These are phyloP conservation scores for Phytophthora crassamura DNA, from an alignment of 352 stramenopile species.

Conservation along the genomic window DNA sequence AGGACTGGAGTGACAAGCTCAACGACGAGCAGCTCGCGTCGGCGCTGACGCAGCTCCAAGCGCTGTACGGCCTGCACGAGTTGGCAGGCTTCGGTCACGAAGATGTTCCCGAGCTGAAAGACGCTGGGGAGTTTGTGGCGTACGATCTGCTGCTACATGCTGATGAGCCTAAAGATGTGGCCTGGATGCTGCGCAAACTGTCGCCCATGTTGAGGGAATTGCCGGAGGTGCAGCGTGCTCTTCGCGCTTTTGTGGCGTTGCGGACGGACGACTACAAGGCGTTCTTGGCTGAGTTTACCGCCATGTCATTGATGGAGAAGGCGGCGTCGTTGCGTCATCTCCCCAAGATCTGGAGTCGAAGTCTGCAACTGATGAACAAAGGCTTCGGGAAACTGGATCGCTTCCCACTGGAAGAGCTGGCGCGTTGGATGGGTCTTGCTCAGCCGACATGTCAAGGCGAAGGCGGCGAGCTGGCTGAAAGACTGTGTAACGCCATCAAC, in stretches of 20 bases:
- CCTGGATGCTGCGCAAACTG: constrained; percentile 47
- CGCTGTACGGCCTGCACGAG: constrained; percentile 37
- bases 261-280: constrained; percentile 52
- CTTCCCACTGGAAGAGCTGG: constrained; percentile 53
- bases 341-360: constrained; percentile 40
- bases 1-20: constrained; percentile 72
- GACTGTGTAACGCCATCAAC: constrained; percentile 54
- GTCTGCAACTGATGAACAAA: constrained; percentile 65
- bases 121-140: constrained; percentile 52
- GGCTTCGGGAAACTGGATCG: constrained; percentile 65
- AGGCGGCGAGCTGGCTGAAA: constrained; percentile 25
- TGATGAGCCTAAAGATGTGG: constrained; percentile 51
- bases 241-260: constrained; percentile 60
- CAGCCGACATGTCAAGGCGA: constrained; percentile 14
- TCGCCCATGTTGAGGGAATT: constrained; percentile 25
- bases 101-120: constrained; percentile 18
- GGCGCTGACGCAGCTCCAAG: constrained; percentile 59
- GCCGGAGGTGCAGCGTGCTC: constrained; percentile 39
- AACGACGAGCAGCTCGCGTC: constrained; percentile 77
- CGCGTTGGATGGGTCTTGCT: constrained; percentile 36
- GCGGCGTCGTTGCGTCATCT: constrained; percentile 50
- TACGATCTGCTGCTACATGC: constrained; percentile 69
- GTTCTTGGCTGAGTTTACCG: constrained; percentile 37
- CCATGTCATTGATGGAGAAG: constrained; percentile 52
- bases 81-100: constrained; percentile 13